A percentile compares a stretch with the other conserved stretches of the same genome.
Evolutionary conservation across 1,284 basidiomycete genomes (phyloP).

Genomic region (Trichosporon faecale): DNA sequence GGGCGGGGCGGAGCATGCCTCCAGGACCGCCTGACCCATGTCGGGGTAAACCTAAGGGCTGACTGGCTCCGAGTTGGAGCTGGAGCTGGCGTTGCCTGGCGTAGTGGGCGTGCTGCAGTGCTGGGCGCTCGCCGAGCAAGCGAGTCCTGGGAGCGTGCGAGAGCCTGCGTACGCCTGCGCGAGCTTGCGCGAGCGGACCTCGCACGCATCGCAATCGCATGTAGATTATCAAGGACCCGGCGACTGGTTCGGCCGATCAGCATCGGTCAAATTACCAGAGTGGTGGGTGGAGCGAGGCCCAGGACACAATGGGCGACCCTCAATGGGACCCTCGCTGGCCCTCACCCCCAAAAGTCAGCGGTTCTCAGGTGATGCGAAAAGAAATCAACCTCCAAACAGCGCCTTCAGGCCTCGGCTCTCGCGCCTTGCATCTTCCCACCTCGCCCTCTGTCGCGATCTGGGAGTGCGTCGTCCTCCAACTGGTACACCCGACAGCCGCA

Average conservation of each 20-base stretch:
- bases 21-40: background rate
- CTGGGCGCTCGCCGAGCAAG: background rate
- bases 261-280: conserved; percentile 7
- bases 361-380: background rate
- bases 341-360: background rate
- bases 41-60: background rate
- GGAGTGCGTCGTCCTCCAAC: background rate
- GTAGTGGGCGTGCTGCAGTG: background rate
- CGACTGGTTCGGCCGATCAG: conserved; percentile 1
- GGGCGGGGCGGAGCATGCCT: background rate
- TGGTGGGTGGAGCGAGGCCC: background rate
- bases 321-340: background rate
- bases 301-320: background rate
- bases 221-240: background rate
- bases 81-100: background rate
- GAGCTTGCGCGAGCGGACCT: background rate
- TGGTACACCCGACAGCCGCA: conserved; percentile 2
- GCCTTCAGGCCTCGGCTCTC: background rate
- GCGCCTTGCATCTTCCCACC: background rate
- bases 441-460: background rate
- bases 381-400: background rate
- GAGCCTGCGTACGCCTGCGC: background rate
- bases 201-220: background rate
- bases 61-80: background rate
- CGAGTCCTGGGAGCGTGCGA: background rate